phyloP scores from a whole-genome alignment of 371 early-diverging fungal genomes.

The Rhizopus arrhizus region DNA sequence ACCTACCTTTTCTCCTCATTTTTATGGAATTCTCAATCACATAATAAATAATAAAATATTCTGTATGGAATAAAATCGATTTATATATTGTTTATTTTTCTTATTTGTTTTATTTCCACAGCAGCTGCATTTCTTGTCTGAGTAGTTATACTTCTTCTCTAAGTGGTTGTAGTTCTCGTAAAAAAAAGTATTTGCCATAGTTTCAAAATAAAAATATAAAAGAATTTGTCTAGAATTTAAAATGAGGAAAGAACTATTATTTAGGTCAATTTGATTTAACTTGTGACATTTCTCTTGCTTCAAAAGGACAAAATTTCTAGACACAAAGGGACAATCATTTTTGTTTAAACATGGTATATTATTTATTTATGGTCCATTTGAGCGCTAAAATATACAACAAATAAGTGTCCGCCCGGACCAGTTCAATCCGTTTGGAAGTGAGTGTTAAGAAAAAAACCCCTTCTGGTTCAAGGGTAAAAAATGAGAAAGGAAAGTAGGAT shows the following conservation, averaged over 20 bases:
- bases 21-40: conserved; percentile 7
- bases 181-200: conserved; percentile 5
- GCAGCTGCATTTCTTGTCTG: conserved; percentile 2
- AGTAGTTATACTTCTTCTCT: conserved; percentile 5
- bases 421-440: too few relatives aligned
- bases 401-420: too few relatives aligned
- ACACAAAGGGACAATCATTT: too few relatives aligned
- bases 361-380: too few relatives aligned
- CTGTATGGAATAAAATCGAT: conserved; percentile 3
- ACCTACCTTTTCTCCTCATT: background rate
- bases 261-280: background rate
- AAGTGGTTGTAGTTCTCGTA: conserved; percentile 2
- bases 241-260: conserved; percentile 2
- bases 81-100: background rate
- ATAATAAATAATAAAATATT: too few relatives aligned
- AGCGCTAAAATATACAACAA: too few relatives aligned
- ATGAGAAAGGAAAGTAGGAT: too few relatives aligned
- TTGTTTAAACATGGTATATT: too few relatives aligned
- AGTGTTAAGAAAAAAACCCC: too few relatives aligned
- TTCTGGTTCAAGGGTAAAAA: too few relatives aligned
- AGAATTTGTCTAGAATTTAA: conserved; percentile 8
- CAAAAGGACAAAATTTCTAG: too few relatives aligned
- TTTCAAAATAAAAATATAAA: conserved; percentile 4
- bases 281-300: too few relatives aligned
- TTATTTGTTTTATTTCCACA: conserved; percentile 4